Base-by-base conservation (phyloP, 1,284 basidiomycete genomes). In the Sporisorium scitamineum region DNA sequence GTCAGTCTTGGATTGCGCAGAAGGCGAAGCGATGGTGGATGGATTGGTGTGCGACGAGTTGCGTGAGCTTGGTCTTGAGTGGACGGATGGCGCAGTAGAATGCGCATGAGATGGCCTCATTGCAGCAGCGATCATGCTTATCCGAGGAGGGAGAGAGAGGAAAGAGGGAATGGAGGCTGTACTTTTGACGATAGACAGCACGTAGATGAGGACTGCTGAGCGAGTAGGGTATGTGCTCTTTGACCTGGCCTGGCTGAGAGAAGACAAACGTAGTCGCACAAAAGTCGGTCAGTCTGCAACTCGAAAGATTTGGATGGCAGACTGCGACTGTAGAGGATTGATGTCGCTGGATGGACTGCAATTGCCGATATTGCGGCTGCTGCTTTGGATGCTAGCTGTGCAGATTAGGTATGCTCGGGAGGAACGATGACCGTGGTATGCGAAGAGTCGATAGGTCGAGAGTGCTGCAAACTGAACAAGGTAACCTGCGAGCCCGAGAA, bases 81-180 rank as follows among this genome's bases (percentile, higher is more conserved):
- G 76, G 26, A 62, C 47, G 13, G 70, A 69, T n/a, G 78, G 47
- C 58, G 72, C 60, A 50, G 63, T 57, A 22, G 65, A 48, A 59
- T 80, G 67, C 26, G 52, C 54, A 54, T 74, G 71, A 41, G 65
- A 59, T 61, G 78, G 72, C 50, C 78, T 67, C 78, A 80, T 80
- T n/a, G 78, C 78, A 24, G 78, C 78, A 24, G 78, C 78, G n/a
- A 80, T 78, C 78, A 80, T 80, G 51, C 52, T 70, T 61, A 39
- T 57, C 6, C 47, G 14, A 18, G 14, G 16, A 48, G 44, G 37
- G 22, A 20, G 18, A 27, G 29, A 18, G 20, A 13, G 27, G n/a
- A n/a, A 27, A 18, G 20, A 14, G 31, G 29, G 10, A 20, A 53
- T 9, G 55, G 31, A 20, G 5, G 5, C 41, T 20, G 11, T 20